Base-by-base conservation (phyloP, 352 stramenopile species). In the Pythium rishiriense region DNA sequence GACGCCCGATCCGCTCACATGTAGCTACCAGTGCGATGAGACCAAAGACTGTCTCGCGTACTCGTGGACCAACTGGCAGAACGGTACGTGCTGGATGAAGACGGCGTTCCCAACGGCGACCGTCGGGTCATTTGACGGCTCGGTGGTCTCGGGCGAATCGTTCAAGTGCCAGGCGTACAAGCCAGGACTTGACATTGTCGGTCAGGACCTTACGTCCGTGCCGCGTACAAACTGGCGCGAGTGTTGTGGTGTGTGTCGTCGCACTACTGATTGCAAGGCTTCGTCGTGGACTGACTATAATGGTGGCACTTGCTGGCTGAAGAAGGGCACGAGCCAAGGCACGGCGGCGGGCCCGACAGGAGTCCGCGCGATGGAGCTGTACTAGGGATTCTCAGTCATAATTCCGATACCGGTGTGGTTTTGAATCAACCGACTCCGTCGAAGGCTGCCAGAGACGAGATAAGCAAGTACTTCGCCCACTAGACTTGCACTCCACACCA, bases 251-350 rank as follows among this genome's bases (percentile, higher is more conserved):
- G 47, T 54, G 25, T 54, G 47, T 54, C 47, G 25, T n/a, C 47
- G 26, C 17, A 54, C 47, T 14, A 24, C 24, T 4, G 26, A 26
- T 15, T 54, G 47, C 26, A 26, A 4, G 1, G 47, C 39, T 6
- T 12, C 39, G 39, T 24, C 39, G 39, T 46, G 39, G 39, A 46
- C 15, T 17, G 19, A n/a, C 37, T 46, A 46, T 17, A 24, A 46
- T 1, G 5, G 39, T 1, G 39, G 80, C 10, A 86, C 75, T 11
- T 87, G 79, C 56, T 89, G 70, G 66, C 33, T 60, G 39, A 42
- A 60, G 25, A 22, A 26, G 12, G 19, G 21, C 33, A 17, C 17
- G 4, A 33, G 35, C 9, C 52, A 35, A 19, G 52, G 46, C 28
- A 22, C 29, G 28, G n/a, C 46, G 5, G 35, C 19, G 22, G 1